Base-by-base conservation (phyloP, 2,329 filamentous ascomycete species). In the Sclerotinia nivalis region DNA sequence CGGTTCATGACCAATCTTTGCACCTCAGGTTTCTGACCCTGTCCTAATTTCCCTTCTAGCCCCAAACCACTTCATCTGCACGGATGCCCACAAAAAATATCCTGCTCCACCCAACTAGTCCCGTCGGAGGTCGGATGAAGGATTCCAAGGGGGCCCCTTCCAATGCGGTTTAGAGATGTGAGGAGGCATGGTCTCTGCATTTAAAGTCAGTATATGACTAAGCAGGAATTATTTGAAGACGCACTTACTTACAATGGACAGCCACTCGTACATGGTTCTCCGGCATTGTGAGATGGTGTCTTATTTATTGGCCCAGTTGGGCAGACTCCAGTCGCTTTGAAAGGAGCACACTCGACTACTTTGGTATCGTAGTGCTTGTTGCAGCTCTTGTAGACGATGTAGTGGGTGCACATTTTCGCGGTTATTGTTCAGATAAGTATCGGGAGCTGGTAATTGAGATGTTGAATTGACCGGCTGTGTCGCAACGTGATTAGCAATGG, bases 191-290 rank as follows among this genome's bases (percentile, higher is more conserved):
- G 7, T 64, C 58, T 54, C 58, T 69, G 37, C 4, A 43, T 45
- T 28, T n/a, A 43, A 28, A 47, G 28, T 69, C 59, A 69, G 58
- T 31, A 25, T 15, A 52, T 54, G 25, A 52, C 45, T 31, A 54
- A 62, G 25, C 25, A 54, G 47, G 56, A 31, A 43, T 55, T 28
- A 5, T 43, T 20, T 45, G 60, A 40, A 43, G 20, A 65, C 59
- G 25, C 59, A 69, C 67, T 69, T 45, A 69, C 67, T 69, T 65
- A 69, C 67, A 49, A 43, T 31, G 56, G n/a, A 65, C 67, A 69
- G 31, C 56, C 66, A 45, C n/a, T 22, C 20, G n/a, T 37, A 31
- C 66, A 69, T 64, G 58, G 34, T 31, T 69, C 66, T 52, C 34
- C 45, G 40, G 58, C 50, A 64, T 31, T 40, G 15, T 43, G 40